phyloP scores from a whole-genome alignment of 495 filamentous ascomycete genomes.

The Penicillium cataractarum region DNA sequence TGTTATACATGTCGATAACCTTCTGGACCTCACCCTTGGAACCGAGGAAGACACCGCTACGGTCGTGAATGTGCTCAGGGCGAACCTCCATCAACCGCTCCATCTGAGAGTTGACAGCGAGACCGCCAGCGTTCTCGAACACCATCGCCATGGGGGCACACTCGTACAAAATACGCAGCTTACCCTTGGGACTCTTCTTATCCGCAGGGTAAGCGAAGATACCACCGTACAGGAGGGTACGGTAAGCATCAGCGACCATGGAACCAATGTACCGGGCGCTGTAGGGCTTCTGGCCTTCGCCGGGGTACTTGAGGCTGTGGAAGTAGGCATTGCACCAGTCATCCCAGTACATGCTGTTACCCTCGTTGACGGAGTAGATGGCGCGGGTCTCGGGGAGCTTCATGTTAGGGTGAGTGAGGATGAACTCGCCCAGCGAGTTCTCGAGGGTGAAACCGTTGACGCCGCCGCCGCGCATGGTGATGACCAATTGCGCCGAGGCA shows the following conservation, averaged over 20 bases:
- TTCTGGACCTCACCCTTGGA: constrained; percentile 95
- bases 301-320: constrained; percentile 78
- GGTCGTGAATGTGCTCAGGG: constrained; percentile 93
- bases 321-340: constrained; percentile 87
- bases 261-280: constrained; percentile 91
- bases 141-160: constrained; percentile 99
- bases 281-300: constrained; percentile 83
- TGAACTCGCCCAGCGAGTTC: constrained; percentile 95
- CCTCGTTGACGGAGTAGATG: constrained; percentile 99
- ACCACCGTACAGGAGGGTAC: constrained; percentile 91
- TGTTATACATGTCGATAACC: constrained; percentile 69
- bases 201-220: constrained; percentile 98
- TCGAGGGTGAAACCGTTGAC: constrained; percentile 99
- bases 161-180: constrained; percentile 96
- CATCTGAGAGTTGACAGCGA: constrained; percentile 89
- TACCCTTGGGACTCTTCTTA: constrained; percentile 97
- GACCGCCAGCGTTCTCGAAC: constrained; percentile 96
- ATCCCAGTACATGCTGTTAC: constrained; percentile 95
- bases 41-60: constrained; percentile 93
- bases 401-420: constrained; percentile 97
- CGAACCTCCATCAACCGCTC: constrained; percentile 85
- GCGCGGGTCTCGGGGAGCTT: constrained; percentile 72
- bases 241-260: constrained; percentile 98
- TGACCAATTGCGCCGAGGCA: constrained; percentile 91
- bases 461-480: constrained; percentile 90